Evolutionary conservation across 306 rosid genomes (phyloP), one percentile per base, ranked within the genome.

Genomic region (Canavalia gladiata): DNA sequence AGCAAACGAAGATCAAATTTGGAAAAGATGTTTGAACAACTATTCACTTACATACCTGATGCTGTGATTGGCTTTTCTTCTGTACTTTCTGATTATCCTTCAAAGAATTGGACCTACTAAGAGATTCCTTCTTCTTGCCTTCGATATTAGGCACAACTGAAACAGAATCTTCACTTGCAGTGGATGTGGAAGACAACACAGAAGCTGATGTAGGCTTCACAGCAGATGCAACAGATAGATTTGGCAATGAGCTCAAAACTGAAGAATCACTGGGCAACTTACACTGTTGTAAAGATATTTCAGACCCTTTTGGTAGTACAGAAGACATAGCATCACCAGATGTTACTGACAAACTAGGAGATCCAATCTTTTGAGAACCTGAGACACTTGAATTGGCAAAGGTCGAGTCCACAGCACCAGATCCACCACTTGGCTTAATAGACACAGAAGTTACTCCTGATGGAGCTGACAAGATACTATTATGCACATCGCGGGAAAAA

Each of bases 51-150:
- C 56, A 46, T 87, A 95, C 99, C 94, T 91, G 92, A 77, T 83
- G 86, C 75, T 70, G 91, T 54, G 64, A 41, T 66, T 84, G 93
- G 13, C 81, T 93, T 86, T 84, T 87, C 87, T 82, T 89, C 74
- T 74, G 84, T 51, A 72, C 29, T 77, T 88, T 91, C 83, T 88
- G 89, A 82, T 84, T 87, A 79, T 91, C 97, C 83, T 86, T 88
- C 51, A 87, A 66, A 64, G 92, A 88, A 81, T 89, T 87, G 7
- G 97, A 88, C 82, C 90, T 86, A 8, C 87, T 78, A 59, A 89
- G 84, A 57, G 84, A 75, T 84, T 91, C 97, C 77, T 84, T 83
- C 54, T 68, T 84, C 68, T 76, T 83, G 51, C 83, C 84, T 51
- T 95, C 92, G 59, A 76, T 80, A 51, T 60, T 67, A 49, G 81